Conservation (phyloP, 306 rosid species). For the Adenanthera pavonina region DNA sequence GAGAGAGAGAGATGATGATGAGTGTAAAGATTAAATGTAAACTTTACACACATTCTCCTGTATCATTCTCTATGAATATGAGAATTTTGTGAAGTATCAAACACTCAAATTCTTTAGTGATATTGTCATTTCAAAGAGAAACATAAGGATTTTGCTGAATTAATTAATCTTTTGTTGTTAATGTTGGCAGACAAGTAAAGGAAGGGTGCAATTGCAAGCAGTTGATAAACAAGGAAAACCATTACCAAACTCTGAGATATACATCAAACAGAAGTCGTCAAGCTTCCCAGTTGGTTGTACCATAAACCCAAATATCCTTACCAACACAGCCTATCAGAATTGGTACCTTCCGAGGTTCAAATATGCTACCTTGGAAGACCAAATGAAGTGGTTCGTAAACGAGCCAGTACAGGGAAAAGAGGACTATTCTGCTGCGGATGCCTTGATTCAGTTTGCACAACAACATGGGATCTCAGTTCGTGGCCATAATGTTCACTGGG, state of each 20-base stretch:
- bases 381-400: constrained; percentile 74
- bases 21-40: too few species aligned
- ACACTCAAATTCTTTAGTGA: background rate
- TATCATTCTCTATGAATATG: background rate
- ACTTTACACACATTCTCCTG: too few species aligned
- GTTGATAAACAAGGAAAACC: background rate
- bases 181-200: background rate
- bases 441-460: constrained; percentile 60
- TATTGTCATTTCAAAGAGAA: background rate
- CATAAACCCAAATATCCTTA: constrained; percentile 57
- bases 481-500: constrained; percentile 81
- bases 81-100: background rate
- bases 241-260: constrained; percentile 9
- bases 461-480: constrained; percentile 54
- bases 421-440: constrained; percentile 68
- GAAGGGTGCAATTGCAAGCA: background rate
- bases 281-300: constrained; percentile 69
- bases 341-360: constrained; percentile 73
- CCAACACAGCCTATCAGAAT: constrained; percentile 48
- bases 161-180: background rate
- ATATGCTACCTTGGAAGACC: constrained; percentile 64
- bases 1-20: background rate
- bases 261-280: constrained; percentile 44
- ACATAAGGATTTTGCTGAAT: background rate
- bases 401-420: constrained; percentile 60